Evolutionary conservation across 768 basidiomycete species (phyloP).

Genomic region (Pilatotrama ljubarskyi): DNA sequence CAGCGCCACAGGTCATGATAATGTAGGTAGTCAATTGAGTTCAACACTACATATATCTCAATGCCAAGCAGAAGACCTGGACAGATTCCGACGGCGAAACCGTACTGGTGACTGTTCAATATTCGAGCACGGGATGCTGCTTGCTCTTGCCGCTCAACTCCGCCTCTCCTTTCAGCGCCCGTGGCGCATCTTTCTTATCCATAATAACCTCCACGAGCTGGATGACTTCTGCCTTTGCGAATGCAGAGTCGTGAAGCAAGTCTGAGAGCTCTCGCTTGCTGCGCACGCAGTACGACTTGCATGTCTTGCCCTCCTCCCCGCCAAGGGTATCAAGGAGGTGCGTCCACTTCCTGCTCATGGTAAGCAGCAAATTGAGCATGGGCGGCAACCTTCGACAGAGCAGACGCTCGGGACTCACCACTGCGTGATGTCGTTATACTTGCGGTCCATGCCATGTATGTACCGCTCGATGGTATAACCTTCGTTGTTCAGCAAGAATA

Average conservation of each 20-base stretch:
- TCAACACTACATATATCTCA: too few species aligned
- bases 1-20: too few species aligned
- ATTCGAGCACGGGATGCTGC: slow-evolving; percentile 34
- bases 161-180: slow-evolving; percentile 55
- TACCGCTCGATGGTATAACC: slow-evolving; percentile 89
- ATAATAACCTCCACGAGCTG: slow-evolving; percentile 83
- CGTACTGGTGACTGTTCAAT: neutral
- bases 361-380: neutral
- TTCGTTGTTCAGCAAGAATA: slow-evolving; percentile 82
- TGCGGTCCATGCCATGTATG: slow-evolving; percentile 65
- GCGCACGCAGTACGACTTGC: slow-evolving; percentile 64
- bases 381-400: neutral
- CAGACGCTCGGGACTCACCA: slow-evolving; percentile 46
- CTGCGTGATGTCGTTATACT: slow-evolving; percentile 84
- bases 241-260: slow-evolving; percentile 63
- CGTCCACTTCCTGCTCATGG: slow-evolving; percentile 55
- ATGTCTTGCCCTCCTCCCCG: slow-evolving; percentile 48
- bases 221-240: slow-evolving; percentile 63
- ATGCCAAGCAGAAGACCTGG: too few species aligned
- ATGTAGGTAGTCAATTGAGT: too few species aligned
- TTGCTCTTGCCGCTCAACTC: slow-evolving; percentile 56
- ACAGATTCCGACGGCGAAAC: too few species aligned
- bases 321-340: slow-evolving; percentile 59
- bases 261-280: slow-evolving; percentile 66
- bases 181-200: slow-evolving; percentile 71